Conservation (phyloP, 2,329 filamentous ascomycete species). For the Myriosclerotinia curreyana region DNA sequence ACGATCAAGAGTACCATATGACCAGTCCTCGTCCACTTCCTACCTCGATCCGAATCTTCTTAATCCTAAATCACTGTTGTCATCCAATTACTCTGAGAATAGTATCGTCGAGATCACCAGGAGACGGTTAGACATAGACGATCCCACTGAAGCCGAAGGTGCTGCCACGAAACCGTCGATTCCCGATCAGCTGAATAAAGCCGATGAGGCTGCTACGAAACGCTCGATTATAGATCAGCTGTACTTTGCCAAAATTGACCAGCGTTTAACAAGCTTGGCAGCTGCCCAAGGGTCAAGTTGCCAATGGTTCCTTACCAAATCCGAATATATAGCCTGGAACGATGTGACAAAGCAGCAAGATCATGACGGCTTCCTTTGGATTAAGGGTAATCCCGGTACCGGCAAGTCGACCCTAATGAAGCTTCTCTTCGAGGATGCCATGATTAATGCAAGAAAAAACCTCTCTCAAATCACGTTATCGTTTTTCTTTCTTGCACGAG, state of each 20-base stretch:
- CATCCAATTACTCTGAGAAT: neutral
- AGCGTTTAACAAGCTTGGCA: constrained; percentile 41
- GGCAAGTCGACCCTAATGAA: constrained; percentile 48
- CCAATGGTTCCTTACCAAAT: constrained; percentile 42
- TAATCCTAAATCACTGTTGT: neutral
- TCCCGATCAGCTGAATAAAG: too few relatives aligned
- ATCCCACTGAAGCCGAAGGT: too few relatives aligned
- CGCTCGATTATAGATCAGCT: constrained; percentile 40
- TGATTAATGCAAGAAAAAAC: constrained; percentile 27
- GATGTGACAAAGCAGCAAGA: constrained; percentile 34
- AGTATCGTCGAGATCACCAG: constrained; percentile 13
- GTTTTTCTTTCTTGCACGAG: constrained; percentile 38
- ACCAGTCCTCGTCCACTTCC: constrained; percentile 14
- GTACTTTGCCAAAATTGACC: constrained; percentile 43
- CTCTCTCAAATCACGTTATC: constrained; percentile 37
- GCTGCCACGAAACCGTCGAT: constrained; percentile 29
- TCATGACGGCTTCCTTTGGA: constrained; percentile 47
- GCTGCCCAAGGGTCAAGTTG: constrained; percentile 43
- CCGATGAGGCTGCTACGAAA: constrained; percentile 17
- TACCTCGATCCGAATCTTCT: neutral
- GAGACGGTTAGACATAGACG: too few relatives aligned
- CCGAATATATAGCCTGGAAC: constrained; percentile 43
- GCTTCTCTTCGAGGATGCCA: constrained; percentile 38
- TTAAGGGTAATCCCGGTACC: constrained; percentile 47
- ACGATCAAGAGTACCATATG: constrained; percentile 23